Evolutionary conservation across 2,329 filamentous ascomycete genomes (phyloP).

Genomic region (Arthrinium phaeospermum): DNA sequence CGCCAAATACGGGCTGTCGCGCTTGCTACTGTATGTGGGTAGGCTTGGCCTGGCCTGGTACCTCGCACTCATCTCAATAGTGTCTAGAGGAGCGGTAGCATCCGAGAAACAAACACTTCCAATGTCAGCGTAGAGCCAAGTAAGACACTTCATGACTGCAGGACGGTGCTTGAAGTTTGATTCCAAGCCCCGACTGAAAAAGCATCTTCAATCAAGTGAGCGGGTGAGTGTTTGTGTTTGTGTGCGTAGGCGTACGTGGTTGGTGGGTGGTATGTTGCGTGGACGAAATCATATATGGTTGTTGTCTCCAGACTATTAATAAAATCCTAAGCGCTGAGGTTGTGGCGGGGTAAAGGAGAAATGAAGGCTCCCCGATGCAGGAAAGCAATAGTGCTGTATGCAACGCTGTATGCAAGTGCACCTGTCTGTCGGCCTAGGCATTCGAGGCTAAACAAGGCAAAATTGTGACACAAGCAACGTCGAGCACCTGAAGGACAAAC

Average conservation of each 20-base stretch:
- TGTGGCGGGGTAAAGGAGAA: slow-evolving; percentile 5
- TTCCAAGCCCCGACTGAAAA: slow-evolving; percentile 6
- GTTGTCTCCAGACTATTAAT: slow-evolving; percentile 10
- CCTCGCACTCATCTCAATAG: background rate
- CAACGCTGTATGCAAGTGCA: background rate
- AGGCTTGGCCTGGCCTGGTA: background rate
- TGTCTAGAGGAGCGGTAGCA: background rate
- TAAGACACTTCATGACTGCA: slow-evolving; percentile 7
- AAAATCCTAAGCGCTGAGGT: slow-evolving; percentile 8
- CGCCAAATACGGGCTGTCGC: slow-evolving; percentile 1
- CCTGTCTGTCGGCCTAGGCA: background rate
- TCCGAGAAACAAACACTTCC: background rate
- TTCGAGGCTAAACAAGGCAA: background rate
- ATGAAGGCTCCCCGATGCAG: slow-evolving; percentile 7
- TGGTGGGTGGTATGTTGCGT: background rate
- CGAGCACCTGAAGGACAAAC: background rate
- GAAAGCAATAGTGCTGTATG: slow-evolving; percentile 7
- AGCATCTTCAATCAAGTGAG: background rate
- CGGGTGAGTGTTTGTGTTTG: background rate
- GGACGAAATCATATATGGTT: background rate
- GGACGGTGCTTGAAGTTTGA: background rate
- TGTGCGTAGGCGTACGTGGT: background rate
- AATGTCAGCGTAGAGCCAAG: background rate
- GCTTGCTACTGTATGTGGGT: background rate
- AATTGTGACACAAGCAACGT: background rate